phyloP scores from a whole-genome alignment of 306 rosid genomes.

The Arachis hypogaea region DNA sequence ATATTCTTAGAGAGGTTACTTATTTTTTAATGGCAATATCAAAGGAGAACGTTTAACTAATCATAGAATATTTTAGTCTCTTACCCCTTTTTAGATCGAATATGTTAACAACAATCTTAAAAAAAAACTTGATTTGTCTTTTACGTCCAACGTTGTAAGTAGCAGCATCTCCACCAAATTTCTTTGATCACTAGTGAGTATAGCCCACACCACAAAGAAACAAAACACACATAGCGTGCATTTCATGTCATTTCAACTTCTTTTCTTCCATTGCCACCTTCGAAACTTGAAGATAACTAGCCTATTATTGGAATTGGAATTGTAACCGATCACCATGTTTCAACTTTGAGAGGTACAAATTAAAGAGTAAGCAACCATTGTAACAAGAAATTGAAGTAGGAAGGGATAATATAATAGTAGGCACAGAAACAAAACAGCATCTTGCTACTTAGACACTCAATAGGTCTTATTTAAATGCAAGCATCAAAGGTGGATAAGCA shows the following conservation, averaged over 20 bases:
- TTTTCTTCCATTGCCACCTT: conserved; percentile 27
- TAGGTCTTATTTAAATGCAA: not conserved
- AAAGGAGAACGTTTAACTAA: no score
- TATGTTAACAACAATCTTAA: no score
- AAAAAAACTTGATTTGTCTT: not conserved
- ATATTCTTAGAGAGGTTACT: no score
- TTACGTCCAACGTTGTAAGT: not conserved
- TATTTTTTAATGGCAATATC: no score
- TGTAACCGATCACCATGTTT: conserved; percentile 9
- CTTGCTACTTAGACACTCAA: not conserved
- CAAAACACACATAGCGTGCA: conserved; percentile 4
- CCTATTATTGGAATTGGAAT: not conserved
- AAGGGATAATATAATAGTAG: not conserved
- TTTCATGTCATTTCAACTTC: conserved; percentile 42
- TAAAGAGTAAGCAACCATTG: conserved; percentile 6
- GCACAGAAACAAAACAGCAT: not conserved
- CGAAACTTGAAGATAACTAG: conserved; percentile 15
- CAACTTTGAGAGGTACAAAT: conserved; percentile 33
- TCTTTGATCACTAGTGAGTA: conserved; percentile 23
- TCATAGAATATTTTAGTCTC: no score
- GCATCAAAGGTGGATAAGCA: not conserved
- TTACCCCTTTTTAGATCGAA: no score
- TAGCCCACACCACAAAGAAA: conserved; percentile 8
- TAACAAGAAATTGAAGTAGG: not conserved
- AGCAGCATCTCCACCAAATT: not conserved